Conservation (phyloP, 257 asterid genomes). For the Pogostemon cablin region DNA sequence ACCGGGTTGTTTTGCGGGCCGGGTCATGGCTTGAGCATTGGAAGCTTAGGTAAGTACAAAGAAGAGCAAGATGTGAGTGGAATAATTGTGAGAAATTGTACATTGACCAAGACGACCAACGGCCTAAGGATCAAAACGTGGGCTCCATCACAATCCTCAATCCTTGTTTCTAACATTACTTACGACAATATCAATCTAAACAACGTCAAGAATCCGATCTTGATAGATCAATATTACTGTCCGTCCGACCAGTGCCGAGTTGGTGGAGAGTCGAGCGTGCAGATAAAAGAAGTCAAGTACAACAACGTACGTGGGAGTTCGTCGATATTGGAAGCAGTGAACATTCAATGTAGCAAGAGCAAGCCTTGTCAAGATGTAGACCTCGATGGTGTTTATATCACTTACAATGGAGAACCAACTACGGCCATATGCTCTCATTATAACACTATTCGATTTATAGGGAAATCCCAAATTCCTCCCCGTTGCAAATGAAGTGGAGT, state of each 20-base stretch:
- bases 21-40: conserved; percentile 69
- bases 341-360: background rate
- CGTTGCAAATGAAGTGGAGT: background rate
- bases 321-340: background rate
- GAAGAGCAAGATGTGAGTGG: conserved; percentile 35
- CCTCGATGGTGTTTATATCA: background rate
- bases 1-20: conserved; percentile 53
- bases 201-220: conserved; percentile 47
- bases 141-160: conserved; percentile 41
- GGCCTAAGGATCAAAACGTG: conserved; percentile 67
- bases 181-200: conserved; percentile 35
- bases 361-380: background rate
- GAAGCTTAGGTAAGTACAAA: conserved; percentile 48
- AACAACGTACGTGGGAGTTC: background rate
- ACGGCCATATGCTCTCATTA: background rate
- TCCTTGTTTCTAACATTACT: conserved; percentile 36
- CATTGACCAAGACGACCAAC: conserved; percentile 39
- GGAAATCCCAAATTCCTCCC: background rate
- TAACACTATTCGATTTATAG: background rate
- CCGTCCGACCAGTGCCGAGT: conserved; percentile 23
- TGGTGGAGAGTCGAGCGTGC: conserved; percentile 29
- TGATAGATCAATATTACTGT: conserved; percentile 63
- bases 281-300: conserved; percentile 34
- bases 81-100: conserved; percentile 36
- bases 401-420: background rate